A percentile compares a stretch with the other conserved stretches of the same genome.
Evolutionary conservation across 192 early-diverging fungal species (phyloP).

Genomic region (Coemansia sp.): DNA sequence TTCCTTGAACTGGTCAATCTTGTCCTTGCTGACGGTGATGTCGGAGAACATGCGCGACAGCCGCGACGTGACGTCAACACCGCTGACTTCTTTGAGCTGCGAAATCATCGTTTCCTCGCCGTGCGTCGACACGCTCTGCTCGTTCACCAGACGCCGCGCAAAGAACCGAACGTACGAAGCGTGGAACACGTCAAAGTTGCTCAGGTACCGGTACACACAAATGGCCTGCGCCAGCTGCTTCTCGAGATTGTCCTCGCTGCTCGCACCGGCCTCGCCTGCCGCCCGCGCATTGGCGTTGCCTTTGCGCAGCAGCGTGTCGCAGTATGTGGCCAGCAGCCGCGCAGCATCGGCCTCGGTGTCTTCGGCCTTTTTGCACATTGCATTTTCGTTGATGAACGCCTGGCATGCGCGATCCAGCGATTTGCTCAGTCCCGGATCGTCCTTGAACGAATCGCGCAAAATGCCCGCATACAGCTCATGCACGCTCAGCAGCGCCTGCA

Average conservation of each 20-base stretch:
- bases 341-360: constrained; percentile 69
- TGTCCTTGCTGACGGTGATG: constrained; percentile 85
- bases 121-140: constrained; percentile 85
- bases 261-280: constrained; percentile 39
- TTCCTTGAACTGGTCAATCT: constrained; percentile 83
- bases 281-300: constrained; percentile 51
- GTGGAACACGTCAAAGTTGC: constrained; percentile 98
- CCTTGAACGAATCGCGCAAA: constrained; percentile 70
- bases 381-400: constrained; percentile 91
- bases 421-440: constrained; percentile 83
- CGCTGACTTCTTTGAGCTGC: constrained; percentile 87
- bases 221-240: constrained; percentile 60
- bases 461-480: constrained; percentile 84
- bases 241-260: constrained; percentile 53
- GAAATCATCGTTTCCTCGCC: constrained; percentile 94
- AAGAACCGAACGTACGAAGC: constrained; percentile 94
- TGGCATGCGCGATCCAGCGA: constrained; percentile 92
- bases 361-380: constrained; percentile 61
- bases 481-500: constrained; percentile 80
- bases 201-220: constrained; percentile 94
- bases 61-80: constrained; percentile 92
- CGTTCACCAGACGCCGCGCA: constrained; percentile 89
- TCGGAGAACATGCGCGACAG: constrained; percentile 96
- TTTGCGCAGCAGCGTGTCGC: constrained; percentile 86
- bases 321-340: constrained; percentile 86